Base-by-base conservation (phyloP, 2,329 filamentous ascomycete species). In the Colletotrichum scovillei region DNA sequence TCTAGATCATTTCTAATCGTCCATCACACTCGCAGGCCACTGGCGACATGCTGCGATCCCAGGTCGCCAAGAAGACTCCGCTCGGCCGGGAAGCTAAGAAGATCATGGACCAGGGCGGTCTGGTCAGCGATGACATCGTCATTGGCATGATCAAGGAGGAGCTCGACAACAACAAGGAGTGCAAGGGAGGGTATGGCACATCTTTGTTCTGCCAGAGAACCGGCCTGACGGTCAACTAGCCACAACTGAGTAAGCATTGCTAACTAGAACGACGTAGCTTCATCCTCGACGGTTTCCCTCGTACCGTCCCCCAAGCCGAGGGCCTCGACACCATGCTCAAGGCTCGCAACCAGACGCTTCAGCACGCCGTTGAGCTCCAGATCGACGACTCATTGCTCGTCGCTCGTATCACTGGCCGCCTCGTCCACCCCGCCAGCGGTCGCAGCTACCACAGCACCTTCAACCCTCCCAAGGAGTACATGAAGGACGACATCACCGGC, bases 131-230 rank as follows among this genome's bases (percentile, higher is more conserved):
- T 85, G 96, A 98, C 83, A 99, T 99, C 82, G 96, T 99, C 91
- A 94, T 99, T 84, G 95, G 96, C 86, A 99, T 99, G 97, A 99
- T 99, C 88, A 96, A 97, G 91, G 94, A 93, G 83, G 96, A 99
- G 89, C 90, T 99, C 64, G 94, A 97, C 81, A 93, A 90, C 86
- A 99, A 99, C 88, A 86, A 90, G 81, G 96, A 99, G 87, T 99
- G 97, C 91, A 94, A 94, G 88, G 96, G 96, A 86, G 97, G 97
- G 96, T 98, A 89, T 78, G 90, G 72, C 60, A 58, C 74, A 67
- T 59, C 58, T 53, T 19, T 58, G 11, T 22, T n/a, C 52, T 52
- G 42, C 26, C 3, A 26, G 52, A 57, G 67, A 49, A 24, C 30
- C 22, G 19, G 49, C 19, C 30, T 19, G 55, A 67, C 38, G 56